These are phyloP conservation scores for Gloeopeniophorella convolvens DNA, from an alignment of 768 basidiomycete genomes.

Conservation along the genomic window DNA sequence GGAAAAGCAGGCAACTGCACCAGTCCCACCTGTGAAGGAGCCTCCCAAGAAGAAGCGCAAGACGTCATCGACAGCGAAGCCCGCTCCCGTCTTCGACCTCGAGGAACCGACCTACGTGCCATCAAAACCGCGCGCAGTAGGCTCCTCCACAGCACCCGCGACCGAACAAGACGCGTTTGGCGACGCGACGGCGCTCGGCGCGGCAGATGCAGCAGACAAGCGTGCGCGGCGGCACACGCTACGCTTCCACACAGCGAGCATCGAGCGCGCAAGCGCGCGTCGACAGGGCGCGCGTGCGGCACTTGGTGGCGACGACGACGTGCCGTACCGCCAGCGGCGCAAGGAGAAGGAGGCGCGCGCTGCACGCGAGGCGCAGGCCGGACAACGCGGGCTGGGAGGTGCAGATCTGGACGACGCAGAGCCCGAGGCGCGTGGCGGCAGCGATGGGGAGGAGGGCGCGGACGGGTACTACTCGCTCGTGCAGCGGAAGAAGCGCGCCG, in stretches of 20 bases:
- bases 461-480: constrained; percentile 92
- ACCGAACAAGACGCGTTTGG: constrained; percentile 51
- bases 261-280: constrained; percentile 73
- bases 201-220: constrained; percentile 79
- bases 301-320: constrained; percentile 88
- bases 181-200: constrained; percentile 61
- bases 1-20: constrained; percentile 22
- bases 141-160: constrained; percentile 22
- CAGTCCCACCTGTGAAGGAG: constrained; percentile 14
- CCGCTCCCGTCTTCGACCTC: constrained; percentile 60
- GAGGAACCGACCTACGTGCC: constrained; percentile 68
- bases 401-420: constrained; percentile 61
- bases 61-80: constrained; percentile 32
- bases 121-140: constrained; percentile 17
- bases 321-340: constrained; percentile 78
- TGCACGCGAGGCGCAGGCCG: constrained; percentile 46
- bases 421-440: constrained; percentile 29
- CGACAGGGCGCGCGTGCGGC: constrained; percentile 69
- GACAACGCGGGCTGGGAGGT: constrained; percentile 46
- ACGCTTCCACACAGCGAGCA: constrained; percentile 89
- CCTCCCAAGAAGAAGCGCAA: constrained; percentile 58
- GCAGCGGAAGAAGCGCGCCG: constrained; percentile 60
- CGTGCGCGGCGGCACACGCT: constrained; percentile 72
- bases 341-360: constrained; percentile 53
- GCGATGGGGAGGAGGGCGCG: constrained; percentile 35